A percentile compares a stretch with the other conserved stretches of the same genome.
Evolutionary conservation across 768 basidiomycete species (phyloP).

Genomic region (Terana coerulea): DNA sequence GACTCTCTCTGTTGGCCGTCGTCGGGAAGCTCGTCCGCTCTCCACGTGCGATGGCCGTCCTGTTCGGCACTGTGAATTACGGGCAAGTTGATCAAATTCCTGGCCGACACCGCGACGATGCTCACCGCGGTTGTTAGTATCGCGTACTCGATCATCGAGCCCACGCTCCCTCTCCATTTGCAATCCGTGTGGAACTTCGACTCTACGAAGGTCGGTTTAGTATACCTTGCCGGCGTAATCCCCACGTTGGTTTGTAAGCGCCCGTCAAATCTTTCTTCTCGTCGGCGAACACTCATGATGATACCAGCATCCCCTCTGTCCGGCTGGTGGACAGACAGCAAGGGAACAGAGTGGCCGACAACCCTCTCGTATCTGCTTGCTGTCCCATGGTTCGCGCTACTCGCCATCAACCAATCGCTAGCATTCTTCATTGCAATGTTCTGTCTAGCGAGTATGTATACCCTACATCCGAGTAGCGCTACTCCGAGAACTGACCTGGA

Average conservation of each 20-base stretch:
- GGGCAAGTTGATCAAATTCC: slow-evolving; percentile 25
- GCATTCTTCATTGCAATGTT: slow-evolving; percentile 46
- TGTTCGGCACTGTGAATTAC: slow-evolving; percentile 29
- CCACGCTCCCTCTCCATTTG: slow-evolving; percentile 33
- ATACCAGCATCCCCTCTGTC: slow-evolving; percentile 50
- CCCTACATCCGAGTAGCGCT: background rate
- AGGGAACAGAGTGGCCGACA: slow-evolving; percentile 55
- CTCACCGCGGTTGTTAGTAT: slow-evolving; percentile 16
- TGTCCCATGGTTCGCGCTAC: slow-evolving; percentile 60
- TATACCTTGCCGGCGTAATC: slow-evolving; percentile 60
- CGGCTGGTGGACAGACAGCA: slow-evolving; percentile 55
- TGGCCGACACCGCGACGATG: background rate
- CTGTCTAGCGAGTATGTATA: slow-evolving; percentile 49
- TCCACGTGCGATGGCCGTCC: slow-evolving; percentile 22
- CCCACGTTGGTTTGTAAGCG: slow-evolving; percentile 59
- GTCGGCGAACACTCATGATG: background rate
- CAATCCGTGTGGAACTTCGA: slow-evolving; percentile 29
- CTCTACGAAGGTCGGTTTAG: slow-evolving; percentile 50
- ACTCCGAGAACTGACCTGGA: background rate
- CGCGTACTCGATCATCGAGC: slow-evolving; percentile 27
- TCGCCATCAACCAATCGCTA: slow-evolving; percentile 44
- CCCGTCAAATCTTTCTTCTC: background rate
- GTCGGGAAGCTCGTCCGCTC: slow-evolving; percentile 23
- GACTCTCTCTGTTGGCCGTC: slow-evolving; percentile 18
- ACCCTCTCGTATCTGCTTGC: slow-evolving; percentile 44